A percentile compares a stretch with the other conserved stretches of the same genome.
Conservation (phyloP, 805 yeast species). For the Danielozyma ontarioensis region DNA sequence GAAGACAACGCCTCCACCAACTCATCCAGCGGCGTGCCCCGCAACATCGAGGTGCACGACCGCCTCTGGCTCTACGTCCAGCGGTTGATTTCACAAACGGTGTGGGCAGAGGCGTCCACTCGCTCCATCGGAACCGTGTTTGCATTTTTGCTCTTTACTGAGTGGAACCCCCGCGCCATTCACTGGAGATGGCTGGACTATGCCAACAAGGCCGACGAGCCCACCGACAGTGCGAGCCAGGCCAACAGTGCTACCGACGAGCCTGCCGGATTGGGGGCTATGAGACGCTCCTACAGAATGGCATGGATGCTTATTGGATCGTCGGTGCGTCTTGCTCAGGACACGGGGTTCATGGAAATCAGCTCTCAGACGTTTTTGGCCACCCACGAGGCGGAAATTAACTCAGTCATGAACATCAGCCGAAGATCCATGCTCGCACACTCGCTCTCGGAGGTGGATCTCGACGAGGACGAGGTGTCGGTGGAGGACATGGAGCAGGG, state of each 20-base stretch:
- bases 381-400: slow-evolving; percentile 78
- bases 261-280: slow-evolving; percentile 70
- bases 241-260: slow-evolving; percentile 5
- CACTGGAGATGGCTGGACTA: slow-evolving; percentile 86
- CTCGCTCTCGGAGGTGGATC: slow-evolving; percentile 61
- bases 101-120: slow-evolving; percentile 92
- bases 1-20: slow-evolving; percentile 29
- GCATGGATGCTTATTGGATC: slow-evolving; percentile 92
- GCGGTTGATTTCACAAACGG: slow-evolving; percentile 72
- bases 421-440: slow-evolving; percentile 74
- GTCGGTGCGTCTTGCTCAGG: slow-evolving; percentile 82
- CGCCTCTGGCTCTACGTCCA: slow-evolving; percentile 83
- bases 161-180: slow-evolving; percentile 94
- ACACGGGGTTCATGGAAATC: slow-evolving; percentile 72
- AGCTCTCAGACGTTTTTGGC: slow-evolving; percentile 74
- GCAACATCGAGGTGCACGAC: slow-evolving; percentile 66
- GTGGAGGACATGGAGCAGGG: slow-evolving; percentile 28
- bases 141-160: slow-evolving; percentile 80
- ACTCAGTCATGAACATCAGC: slow-evolving; percentile 76
- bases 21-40: slow-evolving; percentile 24
- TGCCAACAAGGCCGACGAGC: slow-evolving; percentile 52
- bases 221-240: slow-evolving; percentile 1
- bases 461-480: slow-evolving; percentile 40
- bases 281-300: slow-evolving; percentile 83
- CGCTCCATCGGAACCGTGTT: slow-evolving; percentile 82